Base-by-base conservation (phyloP, 306 rosid genomes). In the Quercus dentata region DNA sequence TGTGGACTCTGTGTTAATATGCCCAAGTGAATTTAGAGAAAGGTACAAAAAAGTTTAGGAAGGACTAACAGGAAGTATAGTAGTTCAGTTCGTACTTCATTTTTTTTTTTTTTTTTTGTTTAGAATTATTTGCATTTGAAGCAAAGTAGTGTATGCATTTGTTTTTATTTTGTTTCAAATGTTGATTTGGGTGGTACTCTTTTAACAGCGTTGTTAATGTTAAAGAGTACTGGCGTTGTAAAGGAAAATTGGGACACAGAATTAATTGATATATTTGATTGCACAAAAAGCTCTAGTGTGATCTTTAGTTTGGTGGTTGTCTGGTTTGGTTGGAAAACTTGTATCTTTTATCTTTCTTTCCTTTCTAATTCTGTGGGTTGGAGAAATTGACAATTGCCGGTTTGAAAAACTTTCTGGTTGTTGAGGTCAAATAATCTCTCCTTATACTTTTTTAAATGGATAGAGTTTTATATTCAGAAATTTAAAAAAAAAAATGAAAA, bases 1-100 rank as follows among this genome's bases (percentile, higher is more conserved):
- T 81, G 83, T 94, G 0, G 99, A 94, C 59, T 90, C 89, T 31
- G 92, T 87, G 33, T 75, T 86, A 31, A 85, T 92, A 67, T 85
- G 74, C 56, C 99, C 98, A 0, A 58, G 9, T 3, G 78, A 84
- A 76, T 65, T 76, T 6, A 23, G 72, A 5, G 73, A 83, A 8
- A 78, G 72, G 21, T 33, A 80, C 18, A 75, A 77, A 28, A 71
- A 80, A 28, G 25, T 77, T 74, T 83, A 81, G 81, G 69, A 17
- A 13, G 6, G 20, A 15, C 18, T 5, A 63, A 63, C 20, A 64
- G 21, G 17, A 30, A 15, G 52, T 35, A 67, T 64, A 64, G 38
- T 63, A 5, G 41, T 9, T 13, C 28, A 13, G 1, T 59, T 59
- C 17, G 4, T 11, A 3, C 12, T 61, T 3, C 13, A 20, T 4